Evolutionary conservation across 371 early-diverging fungal genomes (phyloP).

Genomic region (Furculomyces boomerangus): DNA sequence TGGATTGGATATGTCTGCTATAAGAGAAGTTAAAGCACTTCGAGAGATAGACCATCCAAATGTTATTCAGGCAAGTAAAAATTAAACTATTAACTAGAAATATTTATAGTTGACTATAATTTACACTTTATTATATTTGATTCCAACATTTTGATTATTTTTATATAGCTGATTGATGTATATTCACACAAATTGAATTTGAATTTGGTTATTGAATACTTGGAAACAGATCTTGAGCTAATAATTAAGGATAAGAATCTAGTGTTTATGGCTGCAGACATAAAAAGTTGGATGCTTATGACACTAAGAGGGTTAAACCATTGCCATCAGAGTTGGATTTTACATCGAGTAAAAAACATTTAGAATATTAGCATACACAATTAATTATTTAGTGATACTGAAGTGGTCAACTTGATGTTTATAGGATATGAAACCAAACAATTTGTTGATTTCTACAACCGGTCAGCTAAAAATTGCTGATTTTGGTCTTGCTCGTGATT

Average conservation of each 20-base stretch:
- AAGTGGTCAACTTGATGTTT: background rate
- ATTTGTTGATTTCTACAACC: slow-evolving; percentile 78
- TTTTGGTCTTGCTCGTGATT: slow-evolving; percentile 96
- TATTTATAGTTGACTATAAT: background rate
- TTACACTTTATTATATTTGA: background rate
- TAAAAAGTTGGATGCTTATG: slow-evolving; percentile 99
- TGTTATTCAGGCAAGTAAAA: slow-evolving; percentile 39
- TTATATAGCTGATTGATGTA: slow-evolving; percentile 68
- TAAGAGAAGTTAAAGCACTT: slow-evolving; percentile 93
- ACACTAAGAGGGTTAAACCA: slow-evolving; percentile 84
- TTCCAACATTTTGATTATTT: background rate
- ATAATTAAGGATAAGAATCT: slow-evolving; percentile 90
- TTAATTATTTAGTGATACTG: background rate
- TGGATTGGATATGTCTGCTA: slow-evolving; percentile 86
- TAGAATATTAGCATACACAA: background rate
- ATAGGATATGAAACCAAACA: slow-evolving; percentile 99
- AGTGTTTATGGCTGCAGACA: slow-evolving; percentile 90
- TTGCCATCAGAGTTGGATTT: slow-evolving; percentile 81
- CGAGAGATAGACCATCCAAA: slow-evolving; percentile 87
- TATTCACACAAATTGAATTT: slow-evolving; percentile 83
- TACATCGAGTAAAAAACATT: slow-evolving; percentile 60
- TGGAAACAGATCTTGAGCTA: slow-evolving; percentile 92
- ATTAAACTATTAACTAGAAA: slow-evolving; percentile 22
- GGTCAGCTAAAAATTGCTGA: slow-evolving; percentile 97
- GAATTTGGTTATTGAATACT: slow-evolving; percentile 90